Evolutionary conservation across 192 early-diverging fungal species (phyloP).

Genomic region (Backusella tuberculispora): DNA sequence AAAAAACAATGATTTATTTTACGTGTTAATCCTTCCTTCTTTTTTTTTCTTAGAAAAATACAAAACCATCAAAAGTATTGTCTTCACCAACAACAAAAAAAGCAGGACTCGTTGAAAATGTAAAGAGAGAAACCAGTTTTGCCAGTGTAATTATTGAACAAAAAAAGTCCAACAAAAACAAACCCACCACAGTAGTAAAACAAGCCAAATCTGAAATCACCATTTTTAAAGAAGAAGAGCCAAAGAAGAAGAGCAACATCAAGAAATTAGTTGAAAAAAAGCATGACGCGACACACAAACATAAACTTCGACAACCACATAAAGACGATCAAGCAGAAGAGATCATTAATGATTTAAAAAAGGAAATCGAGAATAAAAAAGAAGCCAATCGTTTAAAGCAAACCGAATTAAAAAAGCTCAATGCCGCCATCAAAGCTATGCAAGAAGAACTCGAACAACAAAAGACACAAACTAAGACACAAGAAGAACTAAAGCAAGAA

Average conservation of each 20-base stretch:
- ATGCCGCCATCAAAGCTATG: not conserved
- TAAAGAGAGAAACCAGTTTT: not conserved
- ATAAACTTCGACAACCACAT: not conserved
- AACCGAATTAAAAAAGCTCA: not conserved
- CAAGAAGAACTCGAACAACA: not conserved
- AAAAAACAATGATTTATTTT: not conserved
- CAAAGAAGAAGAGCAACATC: not conserved
- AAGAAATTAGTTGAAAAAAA: not conserved
- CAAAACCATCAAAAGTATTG: not conserved
- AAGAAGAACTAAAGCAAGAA: not conserved
- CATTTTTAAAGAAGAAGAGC: not conserved
- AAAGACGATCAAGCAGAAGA: not conserved
- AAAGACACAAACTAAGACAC: no score
- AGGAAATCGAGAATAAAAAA: not conserved
- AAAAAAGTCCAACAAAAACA: not conserved
- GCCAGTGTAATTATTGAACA: not conserved
- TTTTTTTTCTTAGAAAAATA: no score
- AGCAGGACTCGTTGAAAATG: not conserved
- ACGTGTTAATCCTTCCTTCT: no score
- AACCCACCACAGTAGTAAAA: not conserved
- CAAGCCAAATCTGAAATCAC: not conserved
- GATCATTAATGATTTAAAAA: not conserved
- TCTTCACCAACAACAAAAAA: not conserved
- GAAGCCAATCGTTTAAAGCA: not conserved
- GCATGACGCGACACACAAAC: no score